Base-by-base conservation (phyloP, 257 asterid species). In the Misopates orontium region DNA sequence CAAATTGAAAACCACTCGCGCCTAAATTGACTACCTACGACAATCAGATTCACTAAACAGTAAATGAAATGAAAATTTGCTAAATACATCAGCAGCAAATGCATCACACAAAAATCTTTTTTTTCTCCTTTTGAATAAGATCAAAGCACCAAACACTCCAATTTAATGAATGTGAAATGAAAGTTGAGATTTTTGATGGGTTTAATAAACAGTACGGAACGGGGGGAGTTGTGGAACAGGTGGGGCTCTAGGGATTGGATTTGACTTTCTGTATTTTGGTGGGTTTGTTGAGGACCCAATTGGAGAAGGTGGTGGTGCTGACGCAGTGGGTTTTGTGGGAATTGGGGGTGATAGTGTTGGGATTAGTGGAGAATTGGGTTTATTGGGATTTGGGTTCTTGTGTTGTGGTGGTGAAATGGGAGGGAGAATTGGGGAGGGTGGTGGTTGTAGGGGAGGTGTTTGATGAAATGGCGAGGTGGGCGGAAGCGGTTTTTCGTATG, bases 221-320 rank as follows among this genome's bases (percentile, higher is more conserved):
- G 74, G 73, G 6, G 94, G 86, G 14, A 86, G 83, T 53, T 14
- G 40, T 39, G 95, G 95, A 56, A 84, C 77, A 12, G 87, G 86
- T 1, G 91, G 87, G 31, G 85, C 84, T 68, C 75, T 75, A 8
- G 95, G 90, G 74, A 85, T 71, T 23, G 76, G 77, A 55, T 31
- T 53, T 17, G 72, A 71, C 68, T 61, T 58, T 25, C 73, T 17
- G 22, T 40, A 25, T n/a, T 17, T 22, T 3, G 77, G 83, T 22
- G 85, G 69, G 42, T 31, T 51, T n/a, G n/a, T n/a, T 32, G 56
- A 60, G 22, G 24, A 11, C 28, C 31, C 47, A 28, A 5, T 36
- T 4, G 71, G 56, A 19, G 73, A 59, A 32, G 70, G 41, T 42
- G 76, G 62, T n/a, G n/a, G n/a, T n/a, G n/a, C n/a, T n/a, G n/a